Base-by-base conservation (phyloP, 768 basidiomycete species). In the Boletus sp. region DNA sequence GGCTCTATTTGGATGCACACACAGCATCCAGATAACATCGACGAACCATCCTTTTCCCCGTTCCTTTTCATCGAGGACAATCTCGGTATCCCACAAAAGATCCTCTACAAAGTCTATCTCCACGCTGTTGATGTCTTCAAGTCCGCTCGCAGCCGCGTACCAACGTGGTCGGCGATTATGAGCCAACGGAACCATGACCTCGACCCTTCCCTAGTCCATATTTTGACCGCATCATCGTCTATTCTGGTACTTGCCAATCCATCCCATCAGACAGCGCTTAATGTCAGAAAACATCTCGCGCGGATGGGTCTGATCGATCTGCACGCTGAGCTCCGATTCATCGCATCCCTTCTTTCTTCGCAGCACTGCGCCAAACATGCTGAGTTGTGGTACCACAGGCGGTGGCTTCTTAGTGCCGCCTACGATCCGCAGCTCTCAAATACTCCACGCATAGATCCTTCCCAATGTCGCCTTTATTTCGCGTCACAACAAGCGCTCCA, bases 321-420 rank as follows among this genome's bases (percentile, higher is more conserved):
- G 9, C 54, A 65, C n/a, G 55, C 67, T 33, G 87, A 90, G 57
- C 71, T 89, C 27, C 55, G 52, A 23, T 77, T 76, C 33, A 74
- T 73, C 32, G 68, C 73, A 23, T 74, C 83, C 25, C 68, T 85
- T 39, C 73, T 79, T 30, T 78, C 81, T 23, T 77, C 77, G 40
- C 76, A 72, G 5, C 78, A 83, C 25, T 80, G 76, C 60, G 77
- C 81, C 23, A 90, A 88, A 69, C 79, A 87, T 60, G 83, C 83
- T 1, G 77, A 83, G 27, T 61, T 88, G 27, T 90, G 88, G 88
- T 75, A 83, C 57, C 83, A 90, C 63, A 79, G 88, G 32, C 78
- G 81, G 60, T 88, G 87, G 87, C 73, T 86, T 39, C 73, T 87
- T 14, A 29, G 54, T 61, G 59, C 17, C 66, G 64, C 41, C 42